phyloP scores from a whole-genome alignment of 345 rosid genomes.

The Citrus glauca region DNA sequence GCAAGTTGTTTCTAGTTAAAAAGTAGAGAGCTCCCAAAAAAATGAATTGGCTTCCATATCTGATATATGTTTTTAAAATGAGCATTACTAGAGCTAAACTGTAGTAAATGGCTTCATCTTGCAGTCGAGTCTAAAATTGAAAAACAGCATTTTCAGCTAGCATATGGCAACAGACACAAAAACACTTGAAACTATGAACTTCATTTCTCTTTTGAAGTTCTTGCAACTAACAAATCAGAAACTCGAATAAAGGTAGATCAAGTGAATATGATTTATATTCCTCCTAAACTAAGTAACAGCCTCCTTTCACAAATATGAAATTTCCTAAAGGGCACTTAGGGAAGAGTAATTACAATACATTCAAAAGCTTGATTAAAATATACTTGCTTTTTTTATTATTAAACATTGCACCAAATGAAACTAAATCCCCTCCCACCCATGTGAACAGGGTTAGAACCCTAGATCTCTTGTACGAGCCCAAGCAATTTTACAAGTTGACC shows the following conservation, averaged over 20 bases:
- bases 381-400: no score
- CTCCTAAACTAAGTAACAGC: neutral
- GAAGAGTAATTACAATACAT: neutral
- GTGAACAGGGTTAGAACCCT: neutral
- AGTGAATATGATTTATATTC: neutral
- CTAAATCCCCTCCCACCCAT: neutral
- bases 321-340: neutral
- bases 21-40: neutral
- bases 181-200: neutral
- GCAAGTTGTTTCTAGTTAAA: neutral
- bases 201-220: neutral
- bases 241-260: neutral
- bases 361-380: neutral
- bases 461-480: neutral
- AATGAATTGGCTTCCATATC: neutral
- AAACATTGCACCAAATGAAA: neutral
- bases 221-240: neutral
- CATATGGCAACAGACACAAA: neutral
- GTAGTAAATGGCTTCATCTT: neutral
- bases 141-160: neutral
- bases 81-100: neutral
- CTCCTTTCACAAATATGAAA: neutral
- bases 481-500: neutral
- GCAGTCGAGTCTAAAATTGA: neutral
- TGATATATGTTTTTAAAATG: neutral